Conservation (phyloP, 2,329 filamentous ascomycete genomes). For the Colletotrichum gloeosporioides region DNA sequence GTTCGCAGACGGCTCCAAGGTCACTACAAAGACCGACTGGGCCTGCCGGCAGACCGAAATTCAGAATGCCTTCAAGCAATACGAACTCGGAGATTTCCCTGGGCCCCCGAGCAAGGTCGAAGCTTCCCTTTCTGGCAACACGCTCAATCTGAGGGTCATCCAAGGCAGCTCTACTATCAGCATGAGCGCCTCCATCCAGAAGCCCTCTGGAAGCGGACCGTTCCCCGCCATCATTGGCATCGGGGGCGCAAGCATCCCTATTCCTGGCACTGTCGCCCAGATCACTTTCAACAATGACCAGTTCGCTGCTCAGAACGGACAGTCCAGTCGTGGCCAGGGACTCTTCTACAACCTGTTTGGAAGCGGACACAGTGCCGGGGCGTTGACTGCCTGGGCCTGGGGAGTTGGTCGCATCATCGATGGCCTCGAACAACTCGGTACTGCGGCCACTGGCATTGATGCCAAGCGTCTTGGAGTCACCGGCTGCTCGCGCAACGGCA, state of each 20-base stretch:
- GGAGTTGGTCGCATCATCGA: conserved; percentile 66
- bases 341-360: conserved; percentile 67
- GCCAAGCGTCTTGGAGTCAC: conserved; percentile 58
- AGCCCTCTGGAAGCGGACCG: conserved; percentile 46
- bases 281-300: conserved; percentile 65
- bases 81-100: conserved; percentile 56
- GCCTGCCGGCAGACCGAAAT: conserved; percentile 55
- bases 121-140: conserved; percentile 46
- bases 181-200: conserved; percentile 47
- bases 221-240: conserved; percentile 64
- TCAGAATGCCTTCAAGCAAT: conserved; percentile 52
- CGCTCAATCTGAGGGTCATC: conserved; percentile 49
- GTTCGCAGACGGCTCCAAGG: conserved; percentile 43
- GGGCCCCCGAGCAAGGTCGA: conserved; percentile 50
- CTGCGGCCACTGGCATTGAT: conserved; percentile 53
- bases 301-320: conserved; percentile 55
- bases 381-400: conserved; percentile 68
- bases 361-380: conserved; percentile 58
- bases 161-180: conserved; percentile 50
- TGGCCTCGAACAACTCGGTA: conserved; percentile 56
- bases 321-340: conserved; percentile 57
- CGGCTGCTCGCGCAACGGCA: conserved; percentile 69
- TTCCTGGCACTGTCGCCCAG: conserved; percentile 58
- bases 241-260: conserved; percentile 58
- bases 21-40: conserved; percentile 51